These are phyloP conservation scores for Terana coerulea DNA, from an alignment of 768 basidiomycete genomes.

Conservation along the genomic window DNA sequence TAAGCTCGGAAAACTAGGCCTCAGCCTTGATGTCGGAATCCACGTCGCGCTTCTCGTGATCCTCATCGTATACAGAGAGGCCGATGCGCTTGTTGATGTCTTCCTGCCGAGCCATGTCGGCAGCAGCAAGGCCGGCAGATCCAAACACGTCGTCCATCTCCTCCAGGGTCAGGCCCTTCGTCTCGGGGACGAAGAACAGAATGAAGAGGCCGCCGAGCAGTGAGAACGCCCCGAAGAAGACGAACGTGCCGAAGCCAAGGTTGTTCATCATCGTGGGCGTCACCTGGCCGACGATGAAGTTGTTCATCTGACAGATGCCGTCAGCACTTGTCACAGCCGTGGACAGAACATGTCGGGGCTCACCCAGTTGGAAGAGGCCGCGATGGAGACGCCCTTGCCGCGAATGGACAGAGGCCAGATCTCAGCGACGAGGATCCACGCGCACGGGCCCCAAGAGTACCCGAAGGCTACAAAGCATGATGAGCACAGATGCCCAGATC, in stretches of 20 bases:
- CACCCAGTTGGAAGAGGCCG: slow-evolving; percentile 74
- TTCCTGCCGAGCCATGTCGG: slow-evolving; percentile 47
- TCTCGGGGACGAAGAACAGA: slow-evolving; percentile 67
- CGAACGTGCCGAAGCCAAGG: slow-evolving; percentile 66
- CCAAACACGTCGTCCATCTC: slow-evolving; percentile 82
- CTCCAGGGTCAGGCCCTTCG: slow-evolving; percentile 68
- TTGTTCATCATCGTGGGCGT: slow-evolving; percentile 71
- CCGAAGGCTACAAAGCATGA: slow-evolving; percentile 48
- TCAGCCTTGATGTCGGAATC: slow-evolving; percentile 3
- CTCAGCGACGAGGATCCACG: slow-evolving; percentile 77
- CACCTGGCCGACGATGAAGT: slow-evolving; percentile 68
- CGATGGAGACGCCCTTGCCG: slow-evolving; percentile 73
- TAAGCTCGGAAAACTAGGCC: too few relatives aligned
- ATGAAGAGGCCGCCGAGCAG: slow-evolving; percentile 66
- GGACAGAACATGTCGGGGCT: slow-evolving; percentile 14
- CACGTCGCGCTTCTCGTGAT: slow-evolving; percentile 9
- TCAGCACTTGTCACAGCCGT: slow-evolving; percentile 3
- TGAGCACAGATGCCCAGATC: background rate
- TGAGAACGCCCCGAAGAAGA: slow-evolving; percentile 74
- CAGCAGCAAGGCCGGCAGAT: slow-evolving; percentile 48
- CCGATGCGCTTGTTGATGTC: slow-evolving; percentile 64
- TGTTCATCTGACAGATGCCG: slow-evolving; percentile 54
- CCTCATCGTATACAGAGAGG: slow-evolving; percentile 35
- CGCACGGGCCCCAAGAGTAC: slow-evolving; percentile 76
- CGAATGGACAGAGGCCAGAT: slow-evolving; percentile 71